Evolutionary conservation across 192 early-diverging fungal species (phyloP), one percentile per base, ranked within the genome.

Genomic region (Glomus cerebriforme): DNA sequence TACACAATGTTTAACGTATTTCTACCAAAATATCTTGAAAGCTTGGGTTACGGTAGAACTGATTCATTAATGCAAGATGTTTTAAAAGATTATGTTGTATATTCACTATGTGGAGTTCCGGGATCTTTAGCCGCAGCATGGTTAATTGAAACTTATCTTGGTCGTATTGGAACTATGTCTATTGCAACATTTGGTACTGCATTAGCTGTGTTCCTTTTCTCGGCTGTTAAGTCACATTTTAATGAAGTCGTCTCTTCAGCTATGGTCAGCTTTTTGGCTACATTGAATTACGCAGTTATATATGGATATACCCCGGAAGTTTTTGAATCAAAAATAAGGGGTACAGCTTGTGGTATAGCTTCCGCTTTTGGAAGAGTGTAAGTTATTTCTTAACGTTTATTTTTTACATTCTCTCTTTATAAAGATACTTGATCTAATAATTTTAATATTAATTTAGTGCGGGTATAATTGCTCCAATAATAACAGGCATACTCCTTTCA

Each of bases 1-100:
- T 96, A 91, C 78, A 95, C 91, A n/a, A 95, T 94, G 87, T 95
- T 96, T 81, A 95, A 95, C 82, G 93, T 91, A 8, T 95, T 95
- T 78, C 76, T 95, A 15, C 93, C 95, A 34, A 92, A 94, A 78
- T 91, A 93, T 35, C 85, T 96, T 15, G 91, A 92, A 75, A 83
- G 85, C 4, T 87, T 86, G 70, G 89, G 86, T 0, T 81, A 75
- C 27, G 31, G 15, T 7, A 37, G 19, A n/a, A n/a, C 0, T 43
- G 24, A 43, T 63, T 17, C 64, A 65, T 77, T 84, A 0, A 67
- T 89, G 62, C 80, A 83, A 13, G 85, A 87, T 19, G 93, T 93
- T 1, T 94, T 93, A 73, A 87, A 88, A 69, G 92, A 95, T 79
- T 89, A 90, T 35, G 81, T 95, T 67, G 86, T 96, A 34, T 93